Evolutionary conservation across 1,284 basidiomycete species (phyloP).

Genomic region (Naganishia liquefaciens): DNA sequence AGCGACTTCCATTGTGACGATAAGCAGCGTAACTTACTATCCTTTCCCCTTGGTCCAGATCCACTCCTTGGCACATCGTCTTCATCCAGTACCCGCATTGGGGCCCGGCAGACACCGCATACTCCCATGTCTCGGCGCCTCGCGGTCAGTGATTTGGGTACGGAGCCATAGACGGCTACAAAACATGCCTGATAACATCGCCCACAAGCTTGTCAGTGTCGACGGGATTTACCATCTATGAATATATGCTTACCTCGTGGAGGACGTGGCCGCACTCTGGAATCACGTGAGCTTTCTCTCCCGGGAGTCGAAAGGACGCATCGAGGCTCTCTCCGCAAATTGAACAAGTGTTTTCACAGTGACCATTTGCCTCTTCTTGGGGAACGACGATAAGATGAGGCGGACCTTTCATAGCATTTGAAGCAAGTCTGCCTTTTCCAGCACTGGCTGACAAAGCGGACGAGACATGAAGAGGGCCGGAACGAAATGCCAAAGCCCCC

Average conservation of each 20-base stretch:
- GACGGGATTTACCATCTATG: neutral
- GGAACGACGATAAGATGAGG: conserved; percentile 42
- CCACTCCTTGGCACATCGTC: conserved; percentile 55
- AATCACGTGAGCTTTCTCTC: conserved; percentile 94
- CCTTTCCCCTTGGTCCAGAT: conserved; percentile 81
- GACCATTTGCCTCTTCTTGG: conserved; percentile 41
- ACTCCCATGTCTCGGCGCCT: conserved; percentile 82
- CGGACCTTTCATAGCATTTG: neutral
- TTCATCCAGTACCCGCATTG: conserved; percentile 84
- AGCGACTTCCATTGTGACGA: neutral
- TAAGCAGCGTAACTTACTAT: conserved; percentile 49
- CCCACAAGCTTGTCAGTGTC: conserved; percentile 12
- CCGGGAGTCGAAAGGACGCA: conserved; percentile 62
- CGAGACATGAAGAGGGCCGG: neutral
- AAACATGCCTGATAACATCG: conserved; percentile 74
- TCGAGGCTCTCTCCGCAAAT: conserved; percentile 53
- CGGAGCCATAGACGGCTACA: conserved; percentile 87
- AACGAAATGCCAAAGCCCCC: no score
- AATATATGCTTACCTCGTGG: conserved; percentile 70
- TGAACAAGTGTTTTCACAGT: conserved; percentile 50
- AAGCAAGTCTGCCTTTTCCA: neutral
- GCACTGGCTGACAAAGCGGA: neutral
- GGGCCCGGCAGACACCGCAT: conserved; percentile 91
- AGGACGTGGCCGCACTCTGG: conserved; percentile 96
- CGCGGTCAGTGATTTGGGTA: conserved; percentile 63